Evolutionary conservation across 2,329 filamentous ascomycete genomes (phyloP).

Genomic region (Xylariaceae sp.): DNA sequence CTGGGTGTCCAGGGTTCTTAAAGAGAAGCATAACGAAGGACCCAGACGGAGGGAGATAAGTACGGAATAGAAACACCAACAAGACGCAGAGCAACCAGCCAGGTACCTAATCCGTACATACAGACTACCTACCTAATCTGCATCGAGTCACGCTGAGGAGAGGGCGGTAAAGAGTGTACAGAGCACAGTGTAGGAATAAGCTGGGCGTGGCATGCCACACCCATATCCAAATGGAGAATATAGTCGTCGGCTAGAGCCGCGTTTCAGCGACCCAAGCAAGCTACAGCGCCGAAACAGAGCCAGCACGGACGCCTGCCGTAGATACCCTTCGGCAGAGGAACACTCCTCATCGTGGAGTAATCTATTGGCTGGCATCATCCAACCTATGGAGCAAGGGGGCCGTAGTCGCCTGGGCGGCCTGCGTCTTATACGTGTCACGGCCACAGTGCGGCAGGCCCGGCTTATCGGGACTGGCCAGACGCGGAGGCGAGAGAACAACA

Average conservation of each 20-base stretch:
- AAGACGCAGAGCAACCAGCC: background rate
- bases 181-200: conserved; percentile 19
- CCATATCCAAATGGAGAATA: conserved; percentile 2
- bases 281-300: conserved; percentile 1
- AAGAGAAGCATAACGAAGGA: conserved; percentile 14
- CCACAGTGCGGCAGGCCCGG: conserved; percentile 32
- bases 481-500: conserved; percentile 16
- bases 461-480: conserved; percentile 22
- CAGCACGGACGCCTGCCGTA: conserved; percentile 1
- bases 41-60: conserved; percentile 1
- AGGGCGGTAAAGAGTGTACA: conserved; percentile 13
- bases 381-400: conserved; percentile 22
- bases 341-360: conserved; percentile 7
- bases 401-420: conserved; percentile 18
- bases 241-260: conserved; percentile 21
- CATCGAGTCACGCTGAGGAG: background rate
- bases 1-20: conserved; percentile 13
- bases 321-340: conserved; percentile 1
- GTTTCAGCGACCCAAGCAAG: conserved; percentile 3
- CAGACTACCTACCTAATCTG: background rate
- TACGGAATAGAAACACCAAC: background rate
- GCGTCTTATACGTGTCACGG: conserved; percentile 21
- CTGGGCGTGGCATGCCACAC: conserved; percentile 20
- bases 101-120: no score
- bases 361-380: conserved; percentile 14